Evolutionary conservation across 2,329 filamentous ascomycete species (phyloP).

Genomic region (Trichoderma pleuroti): DNA sequence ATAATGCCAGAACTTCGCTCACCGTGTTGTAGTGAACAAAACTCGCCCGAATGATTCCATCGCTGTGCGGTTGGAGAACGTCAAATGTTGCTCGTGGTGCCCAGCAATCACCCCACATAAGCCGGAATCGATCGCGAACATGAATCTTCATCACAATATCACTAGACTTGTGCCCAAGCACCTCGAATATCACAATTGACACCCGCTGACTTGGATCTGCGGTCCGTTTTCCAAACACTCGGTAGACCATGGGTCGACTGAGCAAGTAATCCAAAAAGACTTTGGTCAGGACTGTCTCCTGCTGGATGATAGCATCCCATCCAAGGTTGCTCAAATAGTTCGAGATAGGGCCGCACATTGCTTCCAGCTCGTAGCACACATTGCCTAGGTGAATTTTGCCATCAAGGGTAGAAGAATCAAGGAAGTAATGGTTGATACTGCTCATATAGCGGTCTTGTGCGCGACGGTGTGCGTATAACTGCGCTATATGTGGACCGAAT

Average conservation of each 20-base stretch:
- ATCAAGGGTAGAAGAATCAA: not conserved
- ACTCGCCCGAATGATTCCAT: not conserved
- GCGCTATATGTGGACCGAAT: conserved; percentile 66
- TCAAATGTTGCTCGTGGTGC: not conserved
- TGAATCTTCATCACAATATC: not conserved
- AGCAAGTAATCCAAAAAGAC: not conserved
- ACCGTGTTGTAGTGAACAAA: not conserved
- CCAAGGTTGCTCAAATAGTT: not conserved
- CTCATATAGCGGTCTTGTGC: not conserved
- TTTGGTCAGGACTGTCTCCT: not conserved
- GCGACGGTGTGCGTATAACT: not conserved
- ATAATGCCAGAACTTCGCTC: not conserved
- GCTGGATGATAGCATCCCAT: not conserved
- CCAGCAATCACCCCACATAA: not conserved
- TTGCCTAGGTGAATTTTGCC: not conserved
- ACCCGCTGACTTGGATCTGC: not conserved
- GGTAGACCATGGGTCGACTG: not conserved
- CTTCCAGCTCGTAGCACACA: not conserved
- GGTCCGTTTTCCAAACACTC: not conserved
- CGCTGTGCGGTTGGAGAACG: not conserved
- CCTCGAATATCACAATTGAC: not conserved
- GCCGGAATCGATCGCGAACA: not conserved
- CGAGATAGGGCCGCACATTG: not conserved
- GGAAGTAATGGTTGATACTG: not conserved
- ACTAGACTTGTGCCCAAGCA: not conserved